Evolutionary conservation across 371 early-diverging fungal genomes (phyloP).

Genomic region (Mucor saturninus): DNA sequence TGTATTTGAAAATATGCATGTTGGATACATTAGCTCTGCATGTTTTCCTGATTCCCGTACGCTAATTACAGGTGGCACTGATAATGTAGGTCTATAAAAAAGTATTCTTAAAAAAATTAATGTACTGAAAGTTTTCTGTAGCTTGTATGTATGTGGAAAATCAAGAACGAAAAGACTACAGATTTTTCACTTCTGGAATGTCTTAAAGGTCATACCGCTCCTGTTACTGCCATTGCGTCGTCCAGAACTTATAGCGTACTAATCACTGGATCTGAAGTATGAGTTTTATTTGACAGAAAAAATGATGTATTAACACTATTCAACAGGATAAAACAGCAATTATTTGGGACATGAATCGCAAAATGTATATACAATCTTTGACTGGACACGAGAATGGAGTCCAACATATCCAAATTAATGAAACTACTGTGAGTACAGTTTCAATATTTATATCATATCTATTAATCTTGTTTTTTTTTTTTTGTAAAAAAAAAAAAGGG

Average conservation of each 20-base stretch:
- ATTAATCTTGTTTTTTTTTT: neutral
- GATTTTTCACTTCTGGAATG: constrained; percentile 62
- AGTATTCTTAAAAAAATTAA: neutral
- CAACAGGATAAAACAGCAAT: constrained; percentile 70
- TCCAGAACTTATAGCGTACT: constrained; percentile 73
- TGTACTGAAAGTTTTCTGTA: constrained; percentile 14
- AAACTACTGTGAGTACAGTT: constrained; percentile 52
- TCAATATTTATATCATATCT: neutral
- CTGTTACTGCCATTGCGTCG: constrained; percentile 60
- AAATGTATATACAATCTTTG: constrained; percentile 68
- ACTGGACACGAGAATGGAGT: constrained; percentile 63
- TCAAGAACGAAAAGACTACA: constrained; percentile 43
- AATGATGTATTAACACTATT: neutral
- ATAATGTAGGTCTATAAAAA: constrained; percentile 48
- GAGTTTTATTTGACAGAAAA: neutral
- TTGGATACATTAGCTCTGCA: constrained; percentile 70
- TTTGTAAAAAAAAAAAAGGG: constrained; percentile 40
- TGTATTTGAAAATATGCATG: constrained; percentile 76
- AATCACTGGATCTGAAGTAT: constrained; percentile 70
- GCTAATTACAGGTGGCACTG: constrained; percentile 75
- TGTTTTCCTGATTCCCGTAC: constrained; percentile 70
- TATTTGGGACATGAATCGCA: constrained; percentile 78
- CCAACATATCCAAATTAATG: constrained; percentile 61
- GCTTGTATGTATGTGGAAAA: constrained; percentile 74
- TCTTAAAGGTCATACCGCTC: constrained; percentile 69